These are phyloP conservation scores for Entamoeba invadens DNA, from an alignment of 208 protist genomes.

Conservation along the genomic window DNA sequence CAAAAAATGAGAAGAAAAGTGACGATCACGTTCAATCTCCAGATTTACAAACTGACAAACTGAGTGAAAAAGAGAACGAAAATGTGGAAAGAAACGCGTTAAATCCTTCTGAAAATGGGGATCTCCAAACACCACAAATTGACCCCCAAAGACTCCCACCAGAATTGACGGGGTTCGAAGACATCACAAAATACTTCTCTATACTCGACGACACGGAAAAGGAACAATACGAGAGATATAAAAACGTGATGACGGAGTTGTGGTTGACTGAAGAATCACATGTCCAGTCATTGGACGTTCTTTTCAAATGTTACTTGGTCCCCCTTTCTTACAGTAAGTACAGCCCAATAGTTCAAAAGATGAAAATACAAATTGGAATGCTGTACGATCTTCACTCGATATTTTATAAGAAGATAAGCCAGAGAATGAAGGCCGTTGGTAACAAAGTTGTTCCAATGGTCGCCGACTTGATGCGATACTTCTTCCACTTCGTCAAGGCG, in stretches of 20 bases:
- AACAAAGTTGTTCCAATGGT: background rate
- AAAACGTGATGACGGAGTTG: background rate
- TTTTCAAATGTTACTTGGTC: background rate
- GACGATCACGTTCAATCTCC: too few relatives aligned
- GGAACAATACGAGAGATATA: background rate
- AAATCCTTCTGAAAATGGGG: too few relatives aligned
- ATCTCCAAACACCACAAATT: too few relatives aligned
- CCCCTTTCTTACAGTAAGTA: background rate
- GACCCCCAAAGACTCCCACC: too few relatives aligned
- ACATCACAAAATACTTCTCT: background rate
- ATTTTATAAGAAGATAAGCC: background rate
- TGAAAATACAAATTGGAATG: background rate
- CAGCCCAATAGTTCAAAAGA: background rate
- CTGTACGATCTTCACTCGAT: background rate
- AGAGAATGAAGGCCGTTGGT: background rate
- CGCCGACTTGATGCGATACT: background rate
- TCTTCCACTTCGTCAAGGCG: background rate
- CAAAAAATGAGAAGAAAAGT: too few relatives aligned
- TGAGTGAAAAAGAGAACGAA: too few relatives aligned
- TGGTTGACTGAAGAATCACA: background rate
- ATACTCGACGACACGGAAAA: background rate
- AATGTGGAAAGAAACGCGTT: too few relatives aligned
- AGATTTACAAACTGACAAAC: too few relatives aligned
- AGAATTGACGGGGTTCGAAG: background rate
- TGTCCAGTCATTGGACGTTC: background rate